phyloP scores from a whole-genome alignment of 257 asterid genomes.

The Primulina eburnea region DNA sequence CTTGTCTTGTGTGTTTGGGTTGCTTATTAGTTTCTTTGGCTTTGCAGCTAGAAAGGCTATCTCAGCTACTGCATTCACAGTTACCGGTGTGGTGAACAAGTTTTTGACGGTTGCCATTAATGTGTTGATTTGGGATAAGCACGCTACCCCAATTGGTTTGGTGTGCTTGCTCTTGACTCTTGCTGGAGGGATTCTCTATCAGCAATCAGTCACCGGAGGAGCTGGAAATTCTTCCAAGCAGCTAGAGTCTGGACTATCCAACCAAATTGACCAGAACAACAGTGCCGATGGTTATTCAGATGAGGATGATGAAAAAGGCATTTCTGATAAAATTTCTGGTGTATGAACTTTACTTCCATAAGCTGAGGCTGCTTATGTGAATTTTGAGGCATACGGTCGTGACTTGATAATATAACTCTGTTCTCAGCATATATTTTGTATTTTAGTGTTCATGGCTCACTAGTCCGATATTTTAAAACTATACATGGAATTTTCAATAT shows the following conservation, averaged over 20 bases:
- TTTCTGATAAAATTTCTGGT: slow-evolving; percentile 58
- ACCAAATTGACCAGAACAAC: slow-evolving; percentile 35
- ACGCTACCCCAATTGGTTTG: slow-evolving; percentile 87
- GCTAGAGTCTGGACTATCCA: slow-evolving; percentile 34
- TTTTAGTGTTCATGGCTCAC: not conserved
- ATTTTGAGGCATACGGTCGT: slow-evolving; percentile 12
- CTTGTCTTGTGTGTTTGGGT: slow-evolving; percentile 82
- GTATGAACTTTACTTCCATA: slow-evolving; percentile 35
- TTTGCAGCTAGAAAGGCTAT: slow-evolving; percentile 94
- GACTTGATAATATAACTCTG: not conserved
- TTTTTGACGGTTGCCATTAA: slow-evolving; percentile 89
- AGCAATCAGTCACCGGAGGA: slow-evolving; percentile 85
- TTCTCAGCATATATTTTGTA: not conserved
- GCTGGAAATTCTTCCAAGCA: slow-evolving; percentile 42
- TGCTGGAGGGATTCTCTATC: slow-evolving; percentile 88
- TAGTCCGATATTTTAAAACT: slow-evolving; percentile 4
- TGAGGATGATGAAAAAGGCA: slow-evolving; percentile 51
- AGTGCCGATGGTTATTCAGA: slow-evolving; percentile 33
- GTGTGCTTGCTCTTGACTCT: slow-evolving; percentile 74
- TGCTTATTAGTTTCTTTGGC: slow-evolving; percentile 97
- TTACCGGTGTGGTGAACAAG: slow-evolving; percentile 94
- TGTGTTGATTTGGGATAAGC: slow-evolving; percentile 97
- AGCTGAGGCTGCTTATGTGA: slow-evolving; percentile 22
- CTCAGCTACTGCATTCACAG: slow-evolving; percentile 95
- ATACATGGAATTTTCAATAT: slow-evolving; percentile 10